Conservation (phyloP, 192 early-diverging fungal species). For the Podila minutissima region DNA sequence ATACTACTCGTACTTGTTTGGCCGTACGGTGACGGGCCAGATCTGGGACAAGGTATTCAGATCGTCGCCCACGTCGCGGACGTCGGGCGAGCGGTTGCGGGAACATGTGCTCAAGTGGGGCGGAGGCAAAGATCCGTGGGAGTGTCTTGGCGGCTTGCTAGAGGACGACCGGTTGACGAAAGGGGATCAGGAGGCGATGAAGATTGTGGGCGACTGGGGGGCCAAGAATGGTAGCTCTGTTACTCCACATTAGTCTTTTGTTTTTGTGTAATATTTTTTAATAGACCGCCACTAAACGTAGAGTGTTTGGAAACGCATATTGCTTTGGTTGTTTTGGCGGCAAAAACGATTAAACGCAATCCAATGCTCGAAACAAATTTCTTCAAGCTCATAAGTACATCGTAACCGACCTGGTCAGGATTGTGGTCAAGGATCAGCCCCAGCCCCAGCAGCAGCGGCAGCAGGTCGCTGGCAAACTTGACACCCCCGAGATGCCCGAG, state of each 20-base stretch:
- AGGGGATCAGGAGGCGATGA: conserved; percentile 75
- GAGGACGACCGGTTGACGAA: conserved; percentile 64
- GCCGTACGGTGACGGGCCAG: conserved; percentile 79
- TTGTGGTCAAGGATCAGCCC: too few species aligned
- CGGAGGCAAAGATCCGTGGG: conserved; percentile 93
- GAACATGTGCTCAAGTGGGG: conserved; percentile 90
- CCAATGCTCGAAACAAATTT: too few species aligned
- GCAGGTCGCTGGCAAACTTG: too few species aligned
- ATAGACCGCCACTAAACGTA: too few species aligned
- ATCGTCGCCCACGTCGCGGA: conserved; percentile 67
- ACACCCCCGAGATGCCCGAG: too few species aligned
- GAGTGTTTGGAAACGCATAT: too few species aligned
- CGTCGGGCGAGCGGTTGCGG: conserved; percentile 72
- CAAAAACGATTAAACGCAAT: too few species aligned
- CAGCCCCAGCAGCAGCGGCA: too few species aligned
- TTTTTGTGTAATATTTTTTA: not conserved
- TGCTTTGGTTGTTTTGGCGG: too few species aligned
- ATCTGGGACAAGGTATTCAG: conserved; percentile 81
- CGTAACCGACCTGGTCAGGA: too few species aligned
- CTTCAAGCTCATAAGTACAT: too few species aligned
- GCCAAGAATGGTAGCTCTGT: conserved; percentile 7
- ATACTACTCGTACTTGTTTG: conserved; percentile 97
- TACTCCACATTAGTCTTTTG: not conserved
- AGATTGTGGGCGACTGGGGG: conserved; percentile 79
- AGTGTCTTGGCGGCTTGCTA: conserved; percentile 72